These are phyloP conservation scores for Domatiomyces catenatus DNA, from an alignment of 2,329 filamentous ascomycete genomes.

Conservation along the genomic window DNA sequence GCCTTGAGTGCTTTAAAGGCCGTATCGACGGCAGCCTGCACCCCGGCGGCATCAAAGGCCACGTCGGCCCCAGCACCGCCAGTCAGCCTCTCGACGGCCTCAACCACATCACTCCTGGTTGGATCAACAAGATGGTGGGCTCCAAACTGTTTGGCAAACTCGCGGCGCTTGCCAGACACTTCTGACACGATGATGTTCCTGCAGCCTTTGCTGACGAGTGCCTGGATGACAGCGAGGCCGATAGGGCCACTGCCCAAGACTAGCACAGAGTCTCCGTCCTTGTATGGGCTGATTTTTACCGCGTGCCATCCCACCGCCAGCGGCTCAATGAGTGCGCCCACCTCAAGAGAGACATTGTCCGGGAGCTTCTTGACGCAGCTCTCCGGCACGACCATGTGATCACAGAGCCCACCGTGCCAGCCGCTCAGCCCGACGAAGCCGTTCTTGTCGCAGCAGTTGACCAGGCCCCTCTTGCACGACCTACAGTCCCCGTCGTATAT, in stretches of 20 bases:
- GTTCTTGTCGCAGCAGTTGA: slow-evolving; percentile 41
- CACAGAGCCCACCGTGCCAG: slow-evolving; percentile 38
- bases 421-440: slow-evolving; percentile 38
- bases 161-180: slow-evolving; percentile 31
- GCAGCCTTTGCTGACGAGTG: slow-evolving; percentile 27
- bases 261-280: slow-evolving; percentile 31
- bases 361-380: slow-evolving; percentile 33
- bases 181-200: slow-evolving; percentile 40
- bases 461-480: slow-evolving; percentile 36
- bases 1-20: slow-evolving; percentile 35
- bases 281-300: slow-evolving; percentile 34
- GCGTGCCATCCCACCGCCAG: slow-evolving; percentile 42
- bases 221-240: slow-evolving; percentile 35
- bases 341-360: slow-evolving; percentile 36
- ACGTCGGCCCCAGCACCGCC: slow-evolving; percentile 34
- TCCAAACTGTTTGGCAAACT: slow-evolving; percentile 37
- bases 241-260: slow-evolving; percentile 41
- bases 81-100: slow-evolving; percentile 20
- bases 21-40: slow-evolving; percentile 35
- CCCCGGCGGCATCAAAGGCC: slow-evolving; percentile 39
- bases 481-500: slow-evolving; percentile 40
- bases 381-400: slow-evolving; percentile 36
- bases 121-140: slow-evolving; percentile 39
- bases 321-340: slow-evolving; percentile 40
- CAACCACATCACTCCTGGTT: slow-evolving; percentile 32